Base-by-base conservation (phyloP, 2,329 filamentous ascomycete species). In the Aspergillus bombycis region DNA sequence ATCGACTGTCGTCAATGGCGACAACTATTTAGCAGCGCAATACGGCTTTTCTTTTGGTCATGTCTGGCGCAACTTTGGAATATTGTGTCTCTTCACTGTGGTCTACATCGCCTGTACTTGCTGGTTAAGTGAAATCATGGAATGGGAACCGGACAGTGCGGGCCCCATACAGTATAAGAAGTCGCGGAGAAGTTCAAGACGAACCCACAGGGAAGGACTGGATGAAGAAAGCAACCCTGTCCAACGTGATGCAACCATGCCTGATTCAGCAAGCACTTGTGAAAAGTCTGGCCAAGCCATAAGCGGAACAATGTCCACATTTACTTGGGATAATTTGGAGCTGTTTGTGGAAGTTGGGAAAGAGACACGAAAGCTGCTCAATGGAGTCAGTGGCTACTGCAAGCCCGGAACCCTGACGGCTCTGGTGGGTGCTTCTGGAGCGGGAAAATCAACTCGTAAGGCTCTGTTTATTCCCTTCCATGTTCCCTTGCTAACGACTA, bases 351-450 rank as follows among this genome's bases (percentile, higher is more conserved):
- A 88, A 0, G 86, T 88, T 63, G 80, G 85, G 23, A 86, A 86
- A 45, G 81, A 81, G 50, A 75, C 85, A 59, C 82, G 84, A 23
- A 82, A 84, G 69, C 79, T 91, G 1, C 78, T 91, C 54, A 86
- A 90, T 71, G 83, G 88, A 2, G 86, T 93, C 57, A 87, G 83
- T 62, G 91, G 91, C 0, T 93, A 91, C 68, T 90, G 87, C 8
- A 91, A 91, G 71, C 91, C 91, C 0, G 91, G 91, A 7, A 80
- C 89, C 34, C 85, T 94, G 82, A 86, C 91, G n/a, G 91, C 91
- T 0, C 81, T 94, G 0, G 90, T 94, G 78, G 91, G 92, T 36
- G 89, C 89, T 1, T 91, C 87, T 8, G 90, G 90, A 26, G 91
- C 91, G 9, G 91, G 91, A 10, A 94, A 94, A 77, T 76, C 74